A percentile compares a stretch with the other conserved stretches of the same genome.
Conservation (phyloP, 1,284 basidiomycete species). For the Trametes sp. region DNA sequence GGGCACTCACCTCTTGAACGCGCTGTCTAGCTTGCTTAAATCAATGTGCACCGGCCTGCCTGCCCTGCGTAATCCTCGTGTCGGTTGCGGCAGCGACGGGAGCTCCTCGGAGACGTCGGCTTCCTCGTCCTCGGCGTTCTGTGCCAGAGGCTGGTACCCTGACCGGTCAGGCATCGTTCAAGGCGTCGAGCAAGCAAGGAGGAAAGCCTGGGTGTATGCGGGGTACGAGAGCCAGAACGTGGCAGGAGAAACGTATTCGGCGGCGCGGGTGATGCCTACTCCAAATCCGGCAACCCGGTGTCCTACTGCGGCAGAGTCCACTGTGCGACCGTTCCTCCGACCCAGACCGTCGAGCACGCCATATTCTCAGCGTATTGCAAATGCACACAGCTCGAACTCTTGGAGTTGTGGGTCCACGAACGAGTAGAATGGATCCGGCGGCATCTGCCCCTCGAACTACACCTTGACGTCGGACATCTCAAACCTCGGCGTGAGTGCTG, state of each 20-base stretch:
- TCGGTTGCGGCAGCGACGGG: conserved; percentile 42
- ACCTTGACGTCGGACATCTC: no score
- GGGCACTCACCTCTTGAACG: conserved; percentile 73
- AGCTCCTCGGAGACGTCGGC: conserved; percentile 53
- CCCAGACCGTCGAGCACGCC: not conserved
- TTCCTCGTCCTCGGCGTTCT: conserved; percentile 60
- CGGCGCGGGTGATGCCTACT: conserved; percentile 11
- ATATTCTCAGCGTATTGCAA: not conserved
- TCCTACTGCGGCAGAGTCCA: conserved; percentile 20
- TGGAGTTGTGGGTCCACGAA: conserved; percentile 4
- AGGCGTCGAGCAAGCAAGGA: conserved; percentile 4
- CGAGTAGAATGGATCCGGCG: not conserved
- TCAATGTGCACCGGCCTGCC: conserved; percentile 72
- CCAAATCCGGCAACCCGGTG: conserved; percentile 21
- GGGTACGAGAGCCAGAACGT: conserved; percentile 18
- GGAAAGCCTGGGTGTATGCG: conserved; percentile 5
- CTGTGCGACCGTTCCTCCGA: conserved; percentile 1
- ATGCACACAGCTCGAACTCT: not conserved
- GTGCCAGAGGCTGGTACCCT: conserved; percentile 74
- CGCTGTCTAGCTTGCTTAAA: conserved; percentile 77
- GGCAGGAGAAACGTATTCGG: conserved; percentile 26
- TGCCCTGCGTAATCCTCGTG: conserved; percentile 53
- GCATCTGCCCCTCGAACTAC: no score
- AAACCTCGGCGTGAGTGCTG: not conserved
- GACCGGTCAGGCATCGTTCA: conserved; percentile 55